Conservation (phyloP, 2,329 filamentous ascomycete species). For the Cytospora schulzeri region DNA sequence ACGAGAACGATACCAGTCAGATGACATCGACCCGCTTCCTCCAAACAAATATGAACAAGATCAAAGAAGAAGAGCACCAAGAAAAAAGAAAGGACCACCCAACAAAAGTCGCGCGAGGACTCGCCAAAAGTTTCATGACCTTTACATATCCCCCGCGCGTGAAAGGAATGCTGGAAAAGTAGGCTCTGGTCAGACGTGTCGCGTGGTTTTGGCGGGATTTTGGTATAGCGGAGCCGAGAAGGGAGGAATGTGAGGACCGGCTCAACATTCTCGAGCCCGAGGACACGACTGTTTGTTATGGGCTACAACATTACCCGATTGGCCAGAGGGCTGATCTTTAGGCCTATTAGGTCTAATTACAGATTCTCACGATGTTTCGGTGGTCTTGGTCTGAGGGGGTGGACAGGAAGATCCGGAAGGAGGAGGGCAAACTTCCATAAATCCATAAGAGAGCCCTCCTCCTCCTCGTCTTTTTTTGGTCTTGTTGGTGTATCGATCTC, state of each 20-base stretch:
- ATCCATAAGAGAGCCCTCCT: background rate
- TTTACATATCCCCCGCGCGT: background rate
- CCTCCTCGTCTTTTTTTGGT: background rate
- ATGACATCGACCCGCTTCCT: slow-evolving; percentile 18
- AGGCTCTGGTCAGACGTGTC: background rate
- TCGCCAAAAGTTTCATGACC: background rate
- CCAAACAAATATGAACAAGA: no score
- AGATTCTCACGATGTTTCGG: slow-evolving; percentile 4
- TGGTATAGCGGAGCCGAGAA: background rate
- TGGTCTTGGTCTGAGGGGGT: background rate
- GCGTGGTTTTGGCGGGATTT: background rate
- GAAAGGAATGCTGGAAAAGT: slow-evolving; percentile 10
- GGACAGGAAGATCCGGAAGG: no score
- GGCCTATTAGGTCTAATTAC: slow-evolving; percentile 17
- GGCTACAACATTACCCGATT: slow-evolving; percentile 13
- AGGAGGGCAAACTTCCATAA: background rate
- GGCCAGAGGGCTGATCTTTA: background rate
- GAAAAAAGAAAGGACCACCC: no score
- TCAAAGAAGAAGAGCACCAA: no score
- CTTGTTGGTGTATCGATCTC: background rate
- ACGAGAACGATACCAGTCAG: slow-evolving; percentile 26
- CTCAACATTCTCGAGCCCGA: slow-evolving; percentile 16
- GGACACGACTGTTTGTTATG: slow-evolving; percentile 17
- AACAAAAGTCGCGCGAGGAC: slow-evolving; percentile 10
- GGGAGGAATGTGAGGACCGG: slow-evolving; percentile 9